Percentiles rank a stretch among this genome's conserved stretches.
These are phyloP conservation scores for Metschnikowia henanensis DNA, from an alignment of 805 yeast species.

Conservation along the genomic window DNA sequence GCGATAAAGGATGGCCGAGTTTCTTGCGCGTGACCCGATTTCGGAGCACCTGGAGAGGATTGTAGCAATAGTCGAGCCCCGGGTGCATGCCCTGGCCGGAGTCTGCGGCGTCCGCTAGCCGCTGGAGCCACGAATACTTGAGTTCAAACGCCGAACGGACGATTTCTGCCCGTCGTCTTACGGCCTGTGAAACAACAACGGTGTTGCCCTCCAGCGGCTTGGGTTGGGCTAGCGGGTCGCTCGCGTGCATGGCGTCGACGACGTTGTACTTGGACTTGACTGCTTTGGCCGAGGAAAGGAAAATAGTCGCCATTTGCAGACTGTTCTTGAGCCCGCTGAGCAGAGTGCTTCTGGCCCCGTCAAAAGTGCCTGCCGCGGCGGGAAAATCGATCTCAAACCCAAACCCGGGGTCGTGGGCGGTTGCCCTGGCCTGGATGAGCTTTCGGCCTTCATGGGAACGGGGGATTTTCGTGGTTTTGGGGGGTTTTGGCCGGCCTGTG, in stretches of 20 bases:
- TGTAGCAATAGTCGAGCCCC: conserved; percentile 67
- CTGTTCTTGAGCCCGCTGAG: conserved; percentile 1
- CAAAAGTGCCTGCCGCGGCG: neutral
- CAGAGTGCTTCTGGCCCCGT: neutral
- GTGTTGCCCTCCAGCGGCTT: conserved; percentile 5
- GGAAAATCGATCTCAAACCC: conserved; percentile 16
- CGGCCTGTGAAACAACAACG: conserved; percentile 30
- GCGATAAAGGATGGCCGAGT: conserved; percentile 46
- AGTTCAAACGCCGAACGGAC: conserved; percentile 48
- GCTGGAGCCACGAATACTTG: conserved; percentile 49
- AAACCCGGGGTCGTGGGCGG: conserved; percentile 9
- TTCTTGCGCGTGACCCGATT: conserved; percentile 61
- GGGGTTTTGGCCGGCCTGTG: neutral
- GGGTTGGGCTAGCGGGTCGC: neutral
- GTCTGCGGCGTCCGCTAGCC: conserved; percentile 32
- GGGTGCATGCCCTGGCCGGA: conserved; percentile 29
- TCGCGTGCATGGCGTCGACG: conserved; percentile 12
- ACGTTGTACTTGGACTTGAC: conserved; percentile 16
- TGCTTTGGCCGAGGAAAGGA: conserved; percentile 12
- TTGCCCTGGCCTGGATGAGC: conserved; percentile 2
- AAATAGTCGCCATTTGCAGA: conserved; percentile 17
- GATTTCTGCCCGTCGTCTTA: conserved; percentile 48
- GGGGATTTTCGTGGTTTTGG: neutral
- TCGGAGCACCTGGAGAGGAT: conserved; percentile 81
- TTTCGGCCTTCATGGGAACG: conserved; percentile 1